phyloP scores from a whole-genome alignment of 2,329 filamentous ascomycete species.

The Zasmidium cellare region DNA sequence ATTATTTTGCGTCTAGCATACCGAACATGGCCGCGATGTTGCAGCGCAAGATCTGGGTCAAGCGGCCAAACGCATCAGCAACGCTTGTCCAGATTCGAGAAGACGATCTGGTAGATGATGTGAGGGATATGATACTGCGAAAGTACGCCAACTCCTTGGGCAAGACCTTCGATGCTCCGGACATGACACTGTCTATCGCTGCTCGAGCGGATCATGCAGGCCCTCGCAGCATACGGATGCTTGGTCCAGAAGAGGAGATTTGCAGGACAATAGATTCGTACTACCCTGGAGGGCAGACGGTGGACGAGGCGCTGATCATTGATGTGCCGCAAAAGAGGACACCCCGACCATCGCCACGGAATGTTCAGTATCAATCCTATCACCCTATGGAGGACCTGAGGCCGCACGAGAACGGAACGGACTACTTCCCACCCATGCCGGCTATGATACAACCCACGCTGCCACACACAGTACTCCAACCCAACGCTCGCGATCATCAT shows the following conservation, averaged over 20 bases:
- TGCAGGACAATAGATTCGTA: slow-evolving; percentile 74
- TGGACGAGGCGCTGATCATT: slow-evolving; percentile 88
- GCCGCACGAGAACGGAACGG: slow-evolving; percentile 68
- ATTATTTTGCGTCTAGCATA: slow-evolving; percentile 32
- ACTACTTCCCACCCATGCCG: slow-evolving; percentile 80
- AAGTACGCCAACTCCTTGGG: slow-evolving; percentile 95
- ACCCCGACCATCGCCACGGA: slow-evolving; percentile 75
- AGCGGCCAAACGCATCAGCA: slow-evolving; percentile 77
- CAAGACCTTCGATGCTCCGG: slow-evolving; percentile 83
- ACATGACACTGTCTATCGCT: slow-evolving; percentile 75
- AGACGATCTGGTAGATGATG: slow-evolving; percentile 90
- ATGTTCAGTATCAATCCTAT: slow-evolving; percentile 50
- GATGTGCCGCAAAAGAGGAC: slow-evolving; percentile 77
- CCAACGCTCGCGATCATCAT: slow-evolving; percentile 37
- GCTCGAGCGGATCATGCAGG: slow-evolving; percentile 53
- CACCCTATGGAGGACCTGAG: slow-evolving; percentile 62
- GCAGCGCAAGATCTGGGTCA: slow-evolving; percentile 91
- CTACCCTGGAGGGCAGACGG: slow-evolving; percentile 81
- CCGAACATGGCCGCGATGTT: slow-evolving; percentile 34
- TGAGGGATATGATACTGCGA: slow-evolving; percentile 84
- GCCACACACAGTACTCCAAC: slow-evolving; percentile 33
- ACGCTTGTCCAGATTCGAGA: slow-evolving; percentile 83
- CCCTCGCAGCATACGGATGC: slow-evolving; percentile 58
- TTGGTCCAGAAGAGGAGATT: slow-evolving; percentile 87
- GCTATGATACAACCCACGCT: slow-evolving; percentile 45